These are phyloP conservation scores for Penicillium salamii DNA, from an alignment of 495 filamentous ascomycete genomes.

Conservation along the genomic window DNA sequence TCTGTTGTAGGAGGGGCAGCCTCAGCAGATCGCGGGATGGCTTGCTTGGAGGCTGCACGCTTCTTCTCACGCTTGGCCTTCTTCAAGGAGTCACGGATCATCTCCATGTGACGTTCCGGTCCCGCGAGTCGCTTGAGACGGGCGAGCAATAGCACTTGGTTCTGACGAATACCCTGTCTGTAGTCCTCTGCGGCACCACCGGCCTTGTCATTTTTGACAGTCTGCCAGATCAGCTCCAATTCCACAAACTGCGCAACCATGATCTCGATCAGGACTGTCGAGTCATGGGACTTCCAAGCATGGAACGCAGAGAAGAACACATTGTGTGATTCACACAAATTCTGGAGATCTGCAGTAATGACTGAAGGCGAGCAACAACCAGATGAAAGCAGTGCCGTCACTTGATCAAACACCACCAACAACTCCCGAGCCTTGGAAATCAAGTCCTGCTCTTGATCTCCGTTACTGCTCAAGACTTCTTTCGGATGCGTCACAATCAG, in stretches of 20 bases:
- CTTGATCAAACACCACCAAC: constrained; percentile 76
- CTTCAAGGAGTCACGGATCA: constrained; percentile 80
- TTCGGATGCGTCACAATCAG: constrained; percentile 88
- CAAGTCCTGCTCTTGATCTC: constrained; percentile 84
- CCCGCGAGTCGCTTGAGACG: constrained; percentile 88
- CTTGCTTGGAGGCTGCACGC: constrained; percentile 51
- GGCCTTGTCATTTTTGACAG: constrained; percentile 84
- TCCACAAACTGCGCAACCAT: constrained; percentile 97
- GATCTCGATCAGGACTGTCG: constrained; percentile 81
- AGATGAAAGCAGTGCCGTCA: constrained; percentile 58
- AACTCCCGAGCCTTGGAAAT: constrained; percentile 85
- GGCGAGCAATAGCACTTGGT: constrained; percentile 85
- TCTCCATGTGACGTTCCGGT: constrained; percentile 70
- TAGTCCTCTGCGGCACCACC: constrained; percentile 88
- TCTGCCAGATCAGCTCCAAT: constrained; percentile 93
- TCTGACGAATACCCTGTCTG: constrained; percentile 86
- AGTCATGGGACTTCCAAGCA: constrained; percentile 92
- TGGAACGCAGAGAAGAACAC: constrained; percentile 89
- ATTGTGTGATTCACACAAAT: constrained; percentile 60
- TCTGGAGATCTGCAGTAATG: constrained; percentile 44
- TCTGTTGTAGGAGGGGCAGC: constrained; percentile 32
- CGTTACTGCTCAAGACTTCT: constrained; percentile 85
- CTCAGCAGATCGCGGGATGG: constrained; percentile 54
- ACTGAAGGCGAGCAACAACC: constrained; percentile 42
- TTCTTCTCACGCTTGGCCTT: constrained; percentile 71